phyloP scores from a whole-genome alignment of 495 filamentous ascomycete species.

The Tetracladium setigerum region DNA sequence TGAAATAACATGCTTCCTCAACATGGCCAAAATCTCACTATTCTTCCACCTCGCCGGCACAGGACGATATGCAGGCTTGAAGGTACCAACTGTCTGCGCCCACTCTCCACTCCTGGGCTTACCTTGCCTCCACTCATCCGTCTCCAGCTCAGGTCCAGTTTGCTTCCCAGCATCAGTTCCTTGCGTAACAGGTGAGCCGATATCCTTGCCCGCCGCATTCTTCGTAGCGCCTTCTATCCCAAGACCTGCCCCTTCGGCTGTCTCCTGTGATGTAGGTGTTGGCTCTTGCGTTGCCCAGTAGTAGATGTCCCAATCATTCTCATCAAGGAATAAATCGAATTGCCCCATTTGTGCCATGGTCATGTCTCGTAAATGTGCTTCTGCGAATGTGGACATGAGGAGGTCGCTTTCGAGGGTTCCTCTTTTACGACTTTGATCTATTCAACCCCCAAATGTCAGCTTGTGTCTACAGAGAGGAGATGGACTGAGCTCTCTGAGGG shows the following conservation, averaged over 20 bases:
- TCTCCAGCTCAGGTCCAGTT: constrained; percentile 8
- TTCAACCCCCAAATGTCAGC: constrained; percentile 1
- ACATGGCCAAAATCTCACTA: constrained; percentile 66
- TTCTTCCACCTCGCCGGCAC: constrained; percentile 79
- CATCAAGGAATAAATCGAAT: constrained; percentile 92
- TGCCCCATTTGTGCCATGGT: constrained; percentile 61
- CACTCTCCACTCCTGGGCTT: constrained; percentile 62
- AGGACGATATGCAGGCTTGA: constrained; percentile 87
- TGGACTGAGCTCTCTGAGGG: neutral
- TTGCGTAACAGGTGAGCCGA: constrained; percentile 3
- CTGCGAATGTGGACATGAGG: constrained; percentile 91
- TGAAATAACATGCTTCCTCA: constrained; percentile 67
- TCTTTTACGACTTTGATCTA: constrained; percentile 94
- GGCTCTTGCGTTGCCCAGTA: constrained; percentile 98
- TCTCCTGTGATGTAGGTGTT: constrained; percentile 27
- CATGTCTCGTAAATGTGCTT: constrained; percentile 69
- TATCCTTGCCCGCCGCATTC: constrained; percentile 18
- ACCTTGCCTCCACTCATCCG: constrained; percentile 17
- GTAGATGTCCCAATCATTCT: constrained; percentile 99
- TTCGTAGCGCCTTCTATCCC: constrained; percentile 4
- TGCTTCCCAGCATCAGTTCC: constrained; percentile 19
- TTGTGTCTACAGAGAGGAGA: neutral
- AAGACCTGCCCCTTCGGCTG: constrained; percentile 14
- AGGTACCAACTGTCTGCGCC: constrained; percentile 92
- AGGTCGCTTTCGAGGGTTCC: constrained; percentile 95